Conservation (phyloP, 345 rosid species). For the Mallotus nudiflorus region DNA sequence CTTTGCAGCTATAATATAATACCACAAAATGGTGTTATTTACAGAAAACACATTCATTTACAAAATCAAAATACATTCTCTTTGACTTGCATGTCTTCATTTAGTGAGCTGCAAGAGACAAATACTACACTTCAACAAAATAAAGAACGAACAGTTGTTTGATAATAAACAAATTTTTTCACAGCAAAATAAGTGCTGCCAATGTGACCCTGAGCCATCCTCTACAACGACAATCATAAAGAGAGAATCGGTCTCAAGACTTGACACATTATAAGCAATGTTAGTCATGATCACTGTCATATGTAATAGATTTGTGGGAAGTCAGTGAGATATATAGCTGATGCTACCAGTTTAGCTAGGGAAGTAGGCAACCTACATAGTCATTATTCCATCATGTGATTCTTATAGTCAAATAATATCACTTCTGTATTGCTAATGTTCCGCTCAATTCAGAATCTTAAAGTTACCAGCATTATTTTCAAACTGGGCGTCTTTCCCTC, state of each 20-base stretch:
- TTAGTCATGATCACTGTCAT: background rate
- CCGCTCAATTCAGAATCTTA: background rate
- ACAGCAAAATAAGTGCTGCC: background rate
- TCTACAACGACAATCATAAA: no score
- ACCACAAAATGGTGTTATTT: background rate
- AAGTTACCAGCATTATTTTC: background rate
- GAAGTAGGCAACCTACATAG: no score
- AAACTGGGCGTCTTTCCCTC: background rate
- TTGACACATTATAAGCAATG: background rate
- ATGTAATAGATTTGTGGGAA: background rate
- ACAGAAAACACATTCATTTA: background rate
- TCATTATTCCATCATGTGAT: background rate
- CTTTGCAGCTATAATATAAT: background rate
- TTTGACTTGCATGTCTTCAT: background rate
- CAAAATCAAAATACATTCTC: background rate
- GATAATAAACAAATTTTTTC: background rate
- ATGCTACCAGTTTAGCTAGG: background rate
- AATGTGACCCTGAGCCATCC: no score
- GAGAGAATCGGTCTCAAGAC: background rate
- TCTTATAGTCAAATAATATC: background rate
- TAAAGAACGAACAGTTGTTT: background rate
- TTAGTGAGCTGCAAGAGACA: slow-evolving; percentile 12
- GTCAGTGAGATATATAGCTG: background rate
- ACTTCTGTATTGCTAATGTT: background rate
- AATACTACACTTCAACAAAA: background rate